A percentile compares a stretch with the other conserved stretches of the same genome.
Evolutionary conservation across 495 filamentous ascomycete species (phyloP).

Genomic region (Viridothelium virens): DNA sequence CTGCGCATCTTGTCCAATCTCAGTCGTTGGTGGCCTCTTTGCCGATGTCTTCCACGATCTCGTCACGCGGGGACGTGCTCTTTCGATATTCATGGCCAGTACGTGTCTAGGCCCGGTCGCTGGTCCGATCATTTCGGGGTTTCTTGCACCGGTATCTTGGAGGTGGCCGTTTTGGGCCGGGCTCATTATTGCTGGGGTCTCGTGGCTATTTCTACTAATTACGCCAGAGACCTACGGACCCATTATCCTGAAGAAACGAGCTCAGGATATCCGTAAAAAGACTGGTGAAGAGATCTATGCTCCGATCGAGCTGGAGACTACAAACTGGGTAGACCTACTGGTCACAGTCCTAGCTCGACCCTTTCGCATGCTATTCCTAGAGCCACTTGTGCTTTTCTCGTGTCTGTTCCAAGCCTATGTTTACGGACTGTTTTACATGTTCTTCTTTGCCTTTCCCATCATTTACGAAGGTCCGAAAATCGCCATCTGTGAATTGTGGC

Average conservation of each 20-base stretch:
- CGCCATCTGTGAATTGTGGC: neutral
- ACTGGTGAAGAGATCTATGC: conserved; percentile 37
- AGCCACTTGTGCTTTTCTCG: conserved; percentile 57
- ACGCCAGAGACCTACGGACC: conserved; percentile 55
- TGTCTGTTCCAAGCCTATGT: conserved; percentile 61
- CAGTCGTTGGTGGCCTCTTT: conserved; percentile 63
- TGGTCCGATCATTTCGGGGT: conserved; percentile 37
- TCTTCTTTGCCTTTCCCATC: conserved; percentile 59
- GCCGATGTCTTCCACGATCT: conserved; percentile 62
- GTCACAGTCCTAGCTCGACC: conserved; percentile 43
- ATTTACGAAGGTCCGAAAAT: conserved; percentile 46
- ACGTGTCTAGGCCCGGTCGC: conserved; percentile 36
- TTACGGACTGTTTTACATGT: conserved; percentile 72
- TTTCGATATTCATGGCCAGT: conserved; percentile 66
- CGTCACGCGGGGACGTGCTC: conserved; percentile 54
- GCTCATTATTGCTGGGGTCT: conserved; percentile 40
- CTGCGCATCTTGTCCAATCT: conserved; percentile 58
- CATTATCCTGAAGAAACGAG: conserved; percentile 50
- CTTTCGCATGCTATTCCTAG: conserved; percentile 47
- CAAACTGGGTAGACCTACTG: conserved; percentile 34
- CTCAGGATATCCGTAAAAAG: conserved; percentile 43
- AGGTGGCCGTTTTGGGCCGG: conserved; percentile 49
- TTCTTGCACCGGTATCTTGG: conserved; percentile 35
- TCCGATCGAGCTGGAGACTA: conserved; percentile 40
- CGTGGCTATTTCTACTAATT: conserved; percentile 34